Evolutionary conservation across 2,329 filamentous ascomycete species (phyloP).

Genomic region (Arthrobotrys iridis): DNA sequence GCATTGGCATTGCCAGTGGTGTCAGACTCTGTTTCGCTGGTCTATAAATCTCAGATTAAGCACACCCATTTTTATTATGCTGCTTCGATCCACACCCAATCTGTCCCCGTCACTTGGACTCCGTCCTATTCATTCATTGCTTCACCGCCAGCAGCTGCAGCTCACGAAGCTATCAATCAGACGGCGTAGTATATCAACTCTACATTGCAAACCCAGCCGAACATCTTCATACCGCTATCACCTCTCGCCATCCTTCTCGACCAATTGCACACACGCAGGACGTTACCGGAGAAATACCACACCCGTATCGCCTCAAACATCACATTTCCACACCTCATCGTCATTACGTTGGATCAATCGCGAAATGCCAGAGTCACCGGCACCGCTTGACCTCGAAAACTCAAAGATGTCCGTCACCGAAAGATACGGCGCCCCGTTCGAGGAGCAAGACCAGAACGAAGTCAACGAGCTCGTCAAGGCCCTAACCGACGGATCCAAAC

Average conservation of each 20-base stretch:
- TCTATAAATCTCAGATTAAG: conserved; percentile 19
- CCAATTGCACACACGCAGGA: background rate
- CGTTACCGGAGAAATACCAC: background rate
- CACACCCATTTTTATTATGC: conserved; percentile 10
- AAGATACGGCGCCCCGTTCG: conserved; percentile 67
- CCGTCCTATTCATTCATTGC: background rate
- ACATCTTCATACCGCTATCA: background rate
- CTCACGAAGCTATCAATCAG: conserved; percentile 11
- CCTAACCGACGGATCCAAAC: conserved; percentile 67
- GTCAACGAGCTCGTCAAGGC: conserved; percentile 73
- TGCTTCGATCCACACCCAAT: conserved; percentile 16
- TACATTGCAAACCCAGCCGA: background rate
- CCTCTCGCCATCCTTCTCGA: background rate
- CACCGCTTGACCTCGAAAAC: conserved; percentile 65
- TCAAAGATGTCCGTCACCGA: conserved; percentile 62
- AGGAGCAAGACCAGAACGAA: conserved; percentile 74
- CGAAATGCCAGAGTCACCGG: conserved; percentile 21
- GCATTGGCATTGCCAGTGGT: too few species aligned
- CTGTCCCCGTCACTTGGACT: conserved; percentile 17
- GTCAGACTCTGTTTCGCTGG: conserved; percentile 20
- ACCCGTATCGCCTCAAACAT: background rate
- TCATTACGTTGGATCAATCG: background rate
- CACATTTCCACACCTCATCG: conserved; percentile 19
- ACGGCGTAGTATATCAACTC: conserved; percentile 14
- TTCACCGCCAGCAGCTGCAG: conserved; percentile 1